A percentile compares a stretch with the other conserved stretches of the same genome.
Evolutionary conservation across 306 rosid species (phyloP).

Genomic region (Vigna trinervia): DNA sequence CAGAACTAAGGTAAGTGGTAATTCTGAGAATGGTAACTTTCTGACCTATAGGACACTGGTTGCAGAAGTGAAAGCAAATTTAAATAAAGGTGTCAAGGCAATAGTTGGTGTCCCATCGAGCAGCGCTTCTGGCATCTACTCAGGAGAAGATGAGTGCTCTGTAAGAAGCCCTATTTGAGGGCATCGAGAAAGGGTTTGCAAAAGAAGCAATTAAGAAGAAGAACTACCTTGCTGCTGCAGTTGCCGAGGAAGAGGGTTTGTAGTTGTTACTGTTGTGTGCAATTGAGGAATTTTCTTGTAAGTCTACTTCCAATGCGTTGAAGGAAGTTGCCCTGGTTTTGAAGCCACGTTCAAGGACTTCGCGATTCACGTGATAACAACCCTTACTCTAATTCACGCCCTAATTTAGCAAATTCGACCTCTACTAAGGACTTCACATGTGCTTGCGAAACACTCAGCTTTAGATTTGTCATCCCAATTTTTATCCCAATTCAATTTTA

Average conservation of each 20-base stretch:
- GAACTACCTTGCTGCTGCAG: slow-evolving; percentile 54
- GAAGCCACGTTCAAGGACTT: slow-evolving; percentile 44
- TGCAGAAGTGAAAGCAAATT: slow-evolving; percentile 52
- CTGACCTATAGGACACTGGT: slow-evolving; percentile 37
- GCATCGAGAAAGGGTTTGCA: slow-evolving; percentile 60
- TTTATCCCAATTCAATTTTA: too few species aligned
- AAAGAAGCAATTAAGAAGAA: slow-evolving; percentile 56
- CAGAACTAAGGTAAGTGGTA: slow-evolving; percentile 25
- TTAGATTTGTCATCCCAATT: too few species aligned
- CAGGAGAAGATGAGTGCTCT: slow-evolving; percentile 65
- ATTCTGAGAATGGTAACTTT: slow-evolving; percentile 45
- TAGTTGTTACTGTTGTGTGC: slow-evolving; percentile 54
- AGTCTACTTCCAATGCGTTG: slow-evolving; percentile 45
- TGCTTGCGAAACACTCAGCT: too few species aligned
- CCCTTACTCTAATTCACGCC: too few species aligned
- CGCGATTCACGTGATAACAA: too few species aligned
- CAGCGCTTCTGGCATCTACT: slow-evolving; percentile 42
- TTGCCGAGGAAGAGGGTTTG: slow-evolving; percentile 47
- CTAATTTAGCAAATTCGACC: too few species aligned
- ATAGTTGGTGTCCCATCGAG: slow-evolving; percentile 49
- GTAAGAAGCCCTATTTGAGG: slow-evolving; percentile 53
- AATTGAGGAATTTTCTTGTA: slow-evolving; percentile 54
- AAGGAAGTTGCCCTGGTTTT: slow-evolving; percentile 66
- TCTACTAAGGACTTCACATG: too few species aligned
- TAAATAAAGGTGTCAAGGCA: slow-evolving; percentile 53